Percentiles rank a stretch among this genome's conserved stretches.
These are phyloP conservation scores for Aspergillus sclerotialis DNA, from an alignment of 2,329 filamentous ascomycete genomes.

Conservation along the genomic window DNA sequence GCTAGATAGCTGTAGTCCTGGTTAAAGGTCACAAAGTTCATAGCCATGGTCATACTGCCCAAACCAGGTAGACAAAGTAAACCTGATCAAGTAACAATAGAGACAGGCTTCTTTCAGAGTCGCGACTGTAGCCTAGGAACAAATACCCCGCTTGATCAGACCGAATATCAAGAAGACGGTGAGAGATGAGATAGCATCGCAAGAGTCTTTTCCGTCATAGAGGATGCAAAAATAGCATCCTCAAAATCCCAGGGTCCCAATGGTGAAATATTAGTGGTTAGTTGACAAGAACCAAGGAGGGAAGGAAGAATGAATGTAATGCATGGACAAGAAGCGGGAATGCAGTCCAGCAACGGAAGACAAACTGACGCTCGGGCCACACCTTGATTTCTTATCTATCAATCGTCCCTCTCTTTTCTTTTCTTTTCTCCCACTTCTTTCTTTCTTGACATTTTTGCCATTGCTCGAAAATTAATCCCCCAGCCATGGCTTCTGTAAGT, in stretches of 20 bases:
- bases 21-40: conserved; percentile 99
- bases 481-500: conserved; percentile 10
- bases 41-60: conserved; percentile 51
- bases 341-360: conserved; percentile 23
- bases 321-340: neutral
- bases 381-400: conserved; percentile 25
- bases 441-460: conserved; percentile 1
- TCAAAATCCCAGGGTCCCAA: conserved; percentile 3
- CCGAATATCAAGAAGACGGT: neutral
- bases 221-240: conserved; percentile 11
- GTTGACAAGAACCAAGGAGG: too few relatives aligned
- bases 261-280: neutral
- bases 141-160: conserved; percentile 10
- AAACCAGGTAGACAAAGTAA: neutral
- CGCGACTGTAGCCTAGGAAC: neutral
- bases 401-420: conserved; percentile 12
- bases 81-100: neutral
- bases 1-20: conserved; percentile 97
- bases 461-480: neutral
- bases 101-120: neutral
- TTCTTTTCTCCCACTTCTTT: conserved; percentile 4
- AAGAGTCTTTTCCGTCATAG: conserved; percentile 11
- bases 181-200: conserved; percentile 9
- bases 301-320: too few relatives aligned
- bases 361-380: conserved; percentile 30